Base-by-base conservation (phyloP, 768 basidiomycete species). In the Lyophyllum semitale region DNA sequence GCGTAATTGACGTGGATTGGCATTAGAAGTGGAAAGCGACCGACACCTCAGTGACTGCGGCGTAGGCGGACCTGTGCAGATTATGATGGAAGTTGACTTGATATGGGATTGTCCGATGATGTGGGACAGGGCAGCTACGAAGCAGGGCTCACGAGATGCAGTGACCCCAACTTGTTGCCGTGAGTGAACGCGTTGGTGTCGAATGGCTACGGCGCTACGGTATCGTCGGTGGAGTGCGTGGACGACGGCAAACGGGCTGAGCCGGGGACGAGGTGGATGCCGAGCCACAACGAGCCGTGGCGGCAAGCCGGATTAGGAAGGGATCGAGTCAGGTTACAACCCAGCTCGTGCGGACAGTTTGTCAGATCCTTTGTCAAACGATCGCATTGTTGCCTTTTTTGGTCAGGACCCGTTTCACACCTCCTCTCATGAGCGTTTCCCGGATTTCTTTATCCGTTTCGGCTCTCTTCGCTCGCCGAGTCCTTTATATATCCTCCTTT, bases 401-500 rank as follows among this genome's bases (percentile, higher is more conserved):
- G 51, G 59, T 25, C 37, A 26, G 26, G 37, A 45, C 43, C 49
- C 58, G 63, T 55, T 53, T 58, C 53, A 53, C 54, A 41, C 56
- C 59, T 60, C 56, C 59, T 60, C 57, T 54, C 44, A 43, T 55
- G 48, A 51, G 47, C 44, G 35, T 56, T 73, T 65, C 63, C 68
- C 66, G 68, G 55, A 51, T 56, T 42, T 53, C 43, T 52, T 41
- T 69, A 63, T 56, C 68, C 67, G 64, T 63, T 68, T 71, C 70
- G 69, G 69, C 64, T 62, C 65, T 62, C 59, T 65, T 64, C 51
- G 61, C 64, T 61, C 60, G 66, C 69, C 69, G 67, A 67, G 52
- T 60, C 64, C 63, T 70, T 67, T 70, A 71, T 70, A 70, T 68
- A 70, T 64, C 62, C 58, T 55, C 51, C 48, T 58, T 50, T 57